Evolutionary conservation across 305 asterid genomes (phyloP), one percentile per base, ranked within the genome.

Genomic region (Fraxinus xanthoxyloides): DNA sequence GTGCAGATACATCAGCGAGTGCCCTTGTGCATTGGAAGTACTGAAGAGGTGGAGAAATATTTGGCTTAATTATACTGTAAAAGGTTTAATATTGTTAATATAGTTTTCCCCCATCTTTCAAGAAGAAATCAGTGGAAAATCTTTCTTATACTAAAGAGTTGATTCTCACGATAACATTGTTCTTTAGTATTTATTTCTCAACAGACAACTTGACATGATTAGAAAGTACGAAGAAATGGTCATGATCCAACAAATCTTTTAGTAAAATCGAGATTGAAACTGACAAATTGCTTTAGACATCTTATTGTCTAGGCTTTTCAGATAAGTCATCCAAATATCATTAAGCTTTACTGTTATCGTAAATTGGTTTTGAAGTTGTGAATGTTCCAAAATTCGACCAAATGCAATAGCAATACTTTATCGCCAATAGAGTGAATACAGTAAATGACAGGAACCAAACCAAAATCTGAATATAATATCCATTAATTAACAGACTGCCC

Each of bases 1-100:
- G 40, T 84, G 84, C 93, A 93, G 98, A 90, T 93, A 80, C 98
- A 95, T 87, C 98, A 92, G 83, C 85, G 97, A 77, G 90, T 93
- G 74, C 97, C 98, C 0, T 87, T 95, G 85, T 95, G 90, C 92
- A 92, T 92, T 85, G 97, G 98, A 83, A 93, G 97, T 51, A 79
- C 81, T 89, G 97, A 92, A 32, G 98, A 95, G 85, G 97, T 95
- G 85, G 97, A 93, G 90, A 93, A 93, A 82, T 95, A 92, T 84
- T 86, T 93, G 81, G 93, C 97, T 88, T 90, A 85, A 87, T 51
- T 23, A 46, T 17, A 79, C 34, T 76, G 83, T 72, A 82, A 77
- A 59, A 56, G 1, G 40, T 73, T 81, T 31, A 40, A 69, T 70
- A 72, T 80, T 80, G 43, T 8, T 67, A 43, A 80, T 63, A 5